Conservation (phyloP, 2,329 filamentous ascomycete genomes). For the Pyrenochaeta sp. region DNA sequence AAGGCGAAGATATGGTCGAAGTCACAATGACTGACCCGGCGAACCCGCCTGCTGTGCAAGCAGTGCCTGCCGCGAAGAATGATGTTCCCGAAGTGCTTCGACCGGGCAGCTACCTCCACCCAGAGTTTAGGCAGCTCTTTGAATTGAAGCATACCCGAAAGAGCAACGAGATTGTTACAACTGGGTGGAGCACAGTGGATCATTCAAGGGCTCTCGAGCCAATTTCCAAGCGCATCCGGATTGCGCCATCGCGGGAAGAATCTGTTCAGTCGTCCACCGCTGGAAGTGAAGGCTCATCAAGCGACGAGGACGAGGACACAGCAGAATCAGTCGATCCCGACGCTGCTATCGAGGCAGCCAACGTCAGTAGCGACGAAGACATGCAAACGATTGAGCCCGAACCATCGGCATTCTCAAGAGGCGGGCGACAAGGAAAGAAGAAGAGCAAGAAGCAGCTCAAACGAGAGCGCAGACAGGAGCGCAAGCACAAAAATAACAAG, state of each 20-base stretch:
- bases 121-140: conserved; percentile 72
- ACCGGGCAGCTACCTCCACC: conserved; percentile 68
- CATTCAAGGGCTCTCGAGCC: conserved; percentile 67
- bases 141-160: conserved; percentile 71
- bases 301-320: conserved; percentile 46
- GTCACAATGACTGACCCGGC: conserved; percentile 79
- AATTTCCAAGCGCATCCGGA: conserved; percentile 57
- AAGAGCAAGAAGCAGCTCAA: conserved; percentile 45
- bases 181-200: conserved; percentile 72
- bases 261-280: conserved; percentile 45
- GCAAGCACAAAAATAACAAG: conserved; percentile 43
- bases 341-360: conserved; percentile 39
- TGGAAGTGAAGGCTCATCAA: conserved; percentile 38
- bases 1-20: conserved; percentile 91
- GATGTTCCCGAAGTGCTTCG: conserved; percentile 56
- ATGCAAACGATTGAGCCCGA: conserved; percentile 41
- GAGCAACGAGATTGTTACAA: conserved; percentile 68
- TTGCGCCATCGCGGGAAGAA: conserved; percentile 41
- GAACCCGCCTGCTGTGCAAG: conserved; percentile 42
- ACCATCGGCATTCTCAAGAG: conserved; percentile 25
- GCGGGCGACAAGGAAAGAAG: conserved; percentile 44
- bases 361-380: conserved; percentile 49
- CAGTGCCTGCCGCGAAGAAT: conserved; percentile 25
- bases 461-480: conserved; percentile 39
- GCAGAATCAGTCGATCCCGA: conserved; percentile 37